Evolutionary conservation across 139 green algal species (phyloP), one percentile per base, ranked within the genome.

Genomic region (Tetradesmus obliquus): DNA sequence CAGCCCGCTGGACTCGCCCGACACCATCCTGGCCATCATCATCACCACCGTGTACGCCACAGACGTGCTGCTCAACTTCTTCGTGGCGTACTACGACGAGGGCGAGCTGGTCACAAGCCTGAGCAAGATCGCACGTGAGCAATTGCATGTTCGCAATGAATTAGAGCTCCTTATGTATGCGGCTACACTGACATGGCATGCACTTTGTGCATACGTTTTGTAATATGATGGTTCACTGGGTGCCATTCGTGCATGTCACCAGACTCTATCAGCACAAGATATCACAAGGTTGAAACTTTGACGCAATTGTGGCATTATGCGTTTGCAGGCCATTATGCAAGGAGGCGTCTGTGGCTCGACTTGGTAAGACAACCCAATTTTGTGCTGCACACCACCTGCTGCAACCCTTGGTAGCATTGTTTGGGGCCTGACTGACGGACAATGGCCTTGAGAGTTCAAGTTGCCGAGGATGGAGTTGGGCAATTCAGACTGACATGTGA

Each of bases 21-120:
- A 92, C 60, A 92, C 88, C 45, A 71, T 92, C 80, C 74, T 93
- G 8, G 71, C 87, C 69, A 86, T 92, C n/a, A 45, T 82, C 55
- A 79, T 94, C 24, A 82, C 88, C 17, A 71, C 15, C 45, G n/a
- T 91, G 17, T 94, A 93, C 88, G 55, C 55, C 0, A n/a, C 60
- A 8, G 92, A 94, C 82, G 82, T 93, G 72, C n/a, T 91, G 15
- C 74, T 93, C 32, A 92, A 88, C 74, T 91, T 91, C 74, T 85
- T 91, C 24, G 66, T 92, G 71, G 92, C 85, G 1, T 91, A 51
- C 89, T 89, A 89, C 55, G 81, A 60, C 15, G 84, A 86, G 0
- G 88, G 66, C 3, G n/a, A 84, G 72, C 74, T 92, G 58, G 66
- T 89, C 3, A 80, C 60, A 32, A 20, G 76, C 79, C n/a, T 54